Evolutionary conservation across 2,329 filamentous ascomycete species (phyloP), one percentile per base, ranked within the genome.

Genomic region (Fusarium scirpi): DNA sequence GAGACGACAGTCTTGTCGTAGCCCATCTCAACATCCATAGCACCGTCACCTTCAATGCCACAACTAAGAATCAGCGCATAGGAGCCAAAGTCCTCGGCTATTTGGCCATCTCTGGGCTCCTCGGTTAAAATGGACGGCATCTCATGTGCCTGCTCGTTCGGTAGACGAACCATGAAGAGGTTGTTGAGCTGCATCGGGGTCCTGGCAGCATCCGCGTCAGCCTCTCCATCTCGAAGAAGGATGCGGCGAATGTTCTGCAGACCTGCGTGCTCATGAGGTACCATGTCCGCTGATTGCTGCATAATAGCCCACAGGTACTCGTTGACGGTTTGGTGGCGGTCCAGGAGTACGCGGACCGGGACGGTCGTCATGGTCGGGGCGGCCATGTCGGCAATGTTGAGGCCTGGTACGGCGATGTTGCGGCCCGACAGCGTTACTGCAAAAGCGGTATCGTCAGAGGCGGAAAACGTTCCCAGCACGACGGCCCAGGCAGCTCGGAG

Each of bases 101-200:
- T 56, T 11, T 56, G 52, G 52, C 52, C 52, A 46, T 56, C 52
- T 56, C 43, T 56, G 29, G 52, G 52, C 52, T 56, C 52, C 52
- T 56, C 52, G 29, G 52, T 56, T 46, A 56, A 56, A 43, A 56
- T 56, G 52, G 52, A 40, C 30, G 52, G 52, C 52, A 56, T 56
- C 52, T 56, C 52, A 46, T 56, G 52, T 56, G 41, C 52, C 41
- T 56, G 52, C 52, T 56, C 52, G 43, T 56, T 56, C 43, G 52
- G 52, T 27, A 56, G 52, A 56, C 52, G 52, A 56, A 56, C 52
- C 52, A 56, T 56, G 52, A 56, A 56, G 52, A 56, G 52, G 52
- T 56, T 56, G 29, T 56, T 56, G 52, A 56, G 52, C 52, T 56
- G 41, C 52, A 56, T 56, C 52, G 52, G 52, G 43, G 52, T 38